These are phyloP conservation scores for Starmerella gropengiesseri DNA, from an alignment of 805 yeast genomes.

Conservation along the genomic window DNA sequence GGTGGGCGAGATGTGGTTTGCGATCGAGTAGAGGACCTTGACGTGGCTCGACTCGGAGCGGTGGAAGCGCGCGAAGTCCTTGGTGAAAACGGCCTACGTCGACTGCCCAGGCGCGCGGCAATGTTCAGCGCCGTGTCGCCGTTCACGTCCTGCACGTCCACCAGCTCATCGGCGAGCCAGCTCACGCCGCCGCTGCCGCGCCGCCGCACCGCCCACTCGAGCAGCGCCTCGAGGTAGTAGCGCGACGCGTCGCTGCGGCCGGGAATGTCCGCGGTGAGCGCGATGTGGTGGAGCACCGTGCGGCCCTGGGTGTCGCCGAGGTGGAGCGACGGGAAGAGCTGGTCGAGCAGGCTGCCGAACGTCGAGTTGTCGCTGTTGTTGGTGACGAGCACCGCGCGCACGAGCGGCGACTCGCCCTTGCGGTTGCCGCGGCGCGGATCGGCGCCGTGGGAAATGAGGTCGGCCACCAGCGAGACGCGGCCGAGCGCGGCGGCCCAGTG, in stretches of 20 bases:
- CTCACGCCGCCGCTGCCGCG: conserved; percentile 38
- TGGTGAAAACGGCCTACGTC: no score
- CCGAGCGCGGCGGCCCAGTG: conserved; percentile 97
- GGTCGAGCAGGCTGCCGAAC: conserved; percentile 58
- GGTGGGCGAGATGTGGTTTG: conserved; percentile 22
- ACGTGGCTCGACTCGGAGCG: no score
- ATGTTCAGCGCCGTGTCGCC: conserved; percentile 94
- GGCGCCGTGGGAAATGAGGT: conserved; percentile 57
- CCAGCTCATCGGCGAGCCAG: conserved; percentile 52
- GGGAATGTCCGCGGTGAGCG: conserved; percentile 64
- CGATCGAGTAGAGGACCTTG: neutral
- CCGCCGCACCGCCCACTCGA: conserved; percentile 65
- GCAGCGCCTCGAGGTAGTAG: conserved; percentile 57
- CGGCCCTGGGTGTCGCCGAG: conserved; percentile 59
- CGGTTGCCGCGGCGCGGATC: conserved; percentile 62
- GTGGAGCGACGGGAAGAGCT: conserved; percentile 63
- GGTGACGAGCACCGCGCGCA: conserved; percentile 74
- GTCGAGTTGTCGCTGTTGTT: conserved; percentile 70
- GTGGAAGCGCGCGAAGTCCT: no score
- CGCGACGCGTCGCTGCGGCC: conserved; percentile 63
- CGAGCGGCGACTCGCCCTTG: conserved; percentile 78
- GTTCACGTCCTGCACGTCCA: conserved; percentile 81
- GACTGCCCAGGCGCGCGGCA: conserved; percentile 79
- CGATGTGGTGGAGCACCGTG: conserved; percentile 78
- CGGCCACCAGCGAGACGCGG: conserved; percentile 54